phyloP scores from a whole-genome alignment of 2,329 filamentous ascomycete genomes.

The Penicillium decumbens region DNA sequence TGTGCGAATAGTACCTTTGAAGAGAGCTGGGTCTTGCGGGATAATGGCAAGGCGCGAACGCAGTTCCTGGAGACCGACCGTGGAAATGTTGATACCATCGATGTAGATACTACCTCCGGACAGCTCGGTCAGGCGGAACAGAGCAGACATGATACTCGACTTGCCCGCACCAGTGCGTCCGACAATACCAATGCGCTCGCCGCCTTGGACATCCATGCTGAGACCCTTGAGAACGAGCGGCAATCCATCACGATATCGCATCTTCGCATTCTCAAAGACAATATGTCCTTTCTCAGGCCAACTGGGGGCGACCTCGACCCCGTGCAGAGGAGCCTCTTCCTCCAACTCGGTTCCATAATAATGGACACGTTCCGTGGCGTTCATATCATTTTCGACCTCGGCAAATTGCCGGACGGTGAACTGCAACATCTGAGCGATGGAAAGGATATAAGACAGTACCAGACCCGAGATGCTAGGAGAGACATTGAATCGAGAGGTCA shows the following conservation, averaged over 20 bases:
- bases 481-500: constrained; percentile 83
- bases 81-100: constrained; percentile 43
- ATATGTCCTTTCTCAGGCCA: constrained; percentile 90
- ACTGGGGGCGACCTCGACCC: constrained; percentile 61
- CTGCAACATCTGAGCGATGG: constrained; percentile 92
- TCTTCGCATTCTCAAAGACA: constrained; percentile 67
- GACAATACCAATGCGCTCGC: constrained; percentile 48
- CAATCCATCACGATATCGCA: constrained; percentile 69
- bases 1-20: constrained; percentile 42
- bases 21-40: constrained; percentile 45
- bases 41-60: constrained; percentile 44
- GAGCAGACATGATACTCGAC: constrained; percentile 45
- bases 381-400: constrained; percentile 98
- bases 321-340: constrained; percentile 80
- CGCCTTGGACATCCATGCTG: constrained; percentile 43
- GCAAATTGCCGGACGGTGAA: constrained; percentile 91
- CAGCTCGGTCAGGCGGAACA: constrained; percentile 44
- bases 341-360: constrained; percentile 85
- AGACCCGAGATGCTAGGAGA: constrained; percentile 79
- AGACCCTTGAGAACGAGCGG: constrained; percentile 69
- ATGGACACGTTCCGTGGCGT: constrained; percentile 83
- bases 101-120: constrained; percentile 41
- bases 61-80: constrained; percentile 40
- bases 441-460: constrained; percentile 86
- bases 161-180: constrained; percentile 46